Conservation (phyloP, 73 alveolate genomes). For the Stentor coeruleus region DNA sequence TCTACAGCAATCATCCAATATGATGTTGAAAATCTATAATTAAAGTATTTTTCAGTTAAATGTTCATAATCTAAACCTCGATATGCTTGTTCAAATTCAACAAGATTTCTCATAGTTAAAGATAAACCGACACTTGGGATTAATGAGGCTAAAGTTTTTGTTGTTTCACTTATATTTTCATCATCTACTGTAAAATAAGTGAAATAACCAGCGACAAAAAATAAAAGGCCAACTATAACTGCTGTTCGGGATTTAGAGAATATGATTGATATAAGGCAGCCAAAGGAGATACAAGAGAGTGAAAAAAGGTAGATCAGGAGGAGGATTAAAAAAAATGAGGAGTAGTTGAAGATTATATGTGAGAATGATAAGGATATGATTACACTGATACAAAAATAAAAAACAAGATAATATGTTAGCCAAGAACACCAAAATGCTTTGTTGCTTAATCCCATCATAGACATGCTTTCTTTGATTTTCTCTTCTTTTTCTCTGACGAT, state of each 20-base stretch:
- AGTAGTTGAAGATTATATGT: background rate
- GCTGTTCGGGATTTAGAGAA: constrained; percentile 77
- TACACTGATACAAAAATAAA: background rate
- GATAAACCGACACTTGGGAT: constrained; percentile 67
- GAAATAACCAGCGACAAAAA: constrained; percentile 60
- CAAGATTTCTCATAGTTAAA: constrained; percentile 53
- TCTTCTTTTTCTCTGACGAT: constrained; percentile 80
- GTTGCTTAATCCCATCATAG: constrained; percentile 87
- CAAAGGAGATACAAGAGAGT: constrained; percentile 26
- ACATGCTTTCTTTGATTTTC: constrained; percentile 94
- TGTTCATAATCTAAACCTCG: constrained; percentile 48
- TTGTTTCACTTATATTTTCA: constrained; percentile 32
- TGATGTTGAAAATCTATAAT: constrained; percentile 42
- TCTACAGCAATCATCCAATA: constrained; percentile 45
- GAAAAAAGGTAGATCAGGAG: background rate
- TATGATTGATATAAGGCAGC: constrained; percentile 56
- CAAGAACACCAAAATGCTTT: constrained; percentile 13
- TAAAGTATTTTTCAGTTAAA: constrained; percentile 37
- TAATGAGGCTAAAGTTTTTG: constrained; percentile 52
- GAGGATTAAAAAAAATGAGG: background rate
- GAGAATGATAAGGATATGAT: background rate
- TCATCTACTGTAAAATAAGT: constrained; percentile 53
- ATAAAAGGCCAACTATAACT: constrained; percentile 56
- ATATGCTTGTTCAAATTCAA: constrained; percentile 51
- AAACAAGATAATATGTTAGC: background rate